These are phyloP conservation scores for Lathyrus oleraceus DNA, from an alignment of 306 rosid species.

Conservation along the genomic window DNA sequence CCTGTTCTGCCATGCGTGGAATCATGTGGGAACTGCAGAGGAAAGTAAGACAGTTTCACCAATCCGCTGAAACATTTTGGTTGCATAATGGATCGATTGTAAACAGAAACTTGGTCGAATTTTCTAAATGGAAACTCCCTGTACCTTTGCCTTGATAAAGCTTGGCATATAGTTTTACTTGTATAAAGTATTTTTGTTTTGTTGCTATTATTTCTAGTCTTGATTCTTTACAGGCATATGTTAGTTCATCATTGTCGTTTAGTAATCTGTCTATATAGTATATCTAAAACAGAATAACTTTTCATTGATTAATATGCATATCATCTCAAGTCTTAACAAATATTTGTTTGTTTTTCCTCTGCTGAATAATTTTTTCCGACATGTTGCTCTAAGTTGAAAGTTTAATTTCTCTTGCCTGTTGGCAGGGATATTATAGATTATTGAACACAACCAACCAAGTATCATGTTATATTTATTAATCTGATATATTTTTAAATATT, in stretches of 20 bases:
- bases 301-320: slow-evolving; percentile 3
- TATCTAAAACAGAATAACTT: neutral
- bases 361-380: neutral
- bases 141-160: slow-evolving; percentile 72
- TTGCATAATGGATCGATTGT: slow-evolving; percentile 77
- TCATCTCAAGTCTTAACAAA: neutral
- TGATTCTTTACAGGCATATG: slow-evolving; percentile 23
- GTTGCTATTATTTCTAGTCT: neutral
- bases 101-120: slow-evolving; percentile 67
- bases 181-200: slow-evolving; percentile 27
- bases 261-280: slow-evolving; percentile 4
- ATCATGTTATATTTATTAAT: neutral
- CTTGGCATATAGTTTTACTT: slow-evolving; percentile 21
- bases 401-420: neutral
- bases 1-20: slow-evolving; percentile 90
- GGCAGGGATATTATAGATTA: neutral
- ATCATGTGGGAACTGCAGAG: slow-evolving; percentile 95
- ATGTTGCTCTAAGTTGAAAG: neutral
- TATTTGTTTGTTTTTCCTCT: neutral
- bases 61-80: slow-evolving; percentile 94
- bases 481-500: neutral
- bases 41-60: slow-evolving; percentile 87
- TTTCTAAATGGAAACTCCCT: slow-evolving; percentile 77
- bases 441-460: neutral
- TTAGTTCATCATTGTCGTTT: neutral